Percentiles rank a stretch among this genome's conserved stretches.
phyloP scores from a whole-genome alignment of 1,139 yeast genomes.

The Saccharomyces hybrid region DNA sequence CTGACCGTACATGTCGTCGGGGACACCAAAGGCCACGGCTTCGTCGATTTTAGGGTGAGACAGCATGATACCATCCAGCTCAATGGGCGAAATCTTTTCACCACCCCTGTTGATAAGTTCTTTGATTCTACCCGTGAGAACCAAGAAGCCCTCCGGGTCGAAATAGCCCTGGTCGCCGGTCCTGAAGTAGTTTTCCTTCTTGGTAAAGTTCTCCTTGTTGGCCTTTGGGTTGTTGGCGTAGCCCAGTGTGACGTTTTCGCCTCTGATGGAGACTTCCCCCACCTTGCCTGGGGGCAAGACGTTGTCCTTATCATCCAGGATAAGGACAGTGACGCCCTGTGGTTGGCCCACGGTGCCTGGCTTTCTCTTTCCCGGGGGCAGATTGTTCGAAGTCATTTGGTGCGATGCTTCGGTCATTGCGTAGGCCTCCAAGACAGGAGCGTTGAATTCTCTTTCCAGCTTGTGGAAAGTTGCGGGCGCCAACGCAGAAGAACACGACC shows the following conservation, averaged over 20 bases:
- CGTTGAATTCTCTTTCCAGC: conserved; percentile 47
- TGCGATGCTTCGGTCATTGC: conserved; percentile 75
- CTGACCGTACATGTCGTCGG: conserved; percentile 58
- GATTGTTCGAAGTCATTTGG: conserved; percentile 62
- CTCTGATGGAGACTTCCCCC: conserved; percentile 62
- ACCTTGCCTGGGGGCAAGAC: conserved; percentile 41
- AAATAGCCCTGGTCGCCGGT: conserved; percentile 67
- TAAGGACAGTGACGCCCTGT: conserved; percentile 55
- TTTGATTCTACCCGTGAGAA: conserved; percentile 57
- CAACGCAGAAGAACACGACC: conserved; percentile 61
- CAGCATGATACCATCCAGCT: conserved; percentile 50
- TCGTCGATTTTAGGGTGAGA: conserved; percentile 51
- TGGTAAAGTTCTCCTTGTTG: conserved; percentile 53
- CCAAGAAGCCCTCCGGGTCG: conserved; percentile 50
- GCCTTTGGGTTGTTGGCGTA: conserved; percentile 63
- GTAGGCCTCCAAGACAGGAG: conserved; percentile 65
- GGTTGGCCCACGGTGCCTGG: conserved; percentile 67
- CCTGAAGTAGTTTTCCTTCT: conserved; percentile 48
- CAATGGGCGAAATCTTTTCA: conserved; percentile 62
- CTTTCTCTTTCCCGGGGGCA: conserved; percentile 55
- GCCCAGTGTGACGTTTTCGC: conserved; percentile 61
- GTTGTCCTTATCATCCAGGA: conserved; percentile 43
- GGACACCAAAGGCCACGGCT: conserved; percentile 62
- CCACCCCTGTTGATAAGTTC: conserved; percentile 65
- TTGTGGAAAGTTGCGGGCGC: conserved; percentile 55